A percentile compares a stretch with the other conserved stretches of the same genome.
These are phyloP conservation scores for Erysimum cheiri DNA, from an alignment of 441 rosid genomes.

Conservation along the genomic window DNA sequence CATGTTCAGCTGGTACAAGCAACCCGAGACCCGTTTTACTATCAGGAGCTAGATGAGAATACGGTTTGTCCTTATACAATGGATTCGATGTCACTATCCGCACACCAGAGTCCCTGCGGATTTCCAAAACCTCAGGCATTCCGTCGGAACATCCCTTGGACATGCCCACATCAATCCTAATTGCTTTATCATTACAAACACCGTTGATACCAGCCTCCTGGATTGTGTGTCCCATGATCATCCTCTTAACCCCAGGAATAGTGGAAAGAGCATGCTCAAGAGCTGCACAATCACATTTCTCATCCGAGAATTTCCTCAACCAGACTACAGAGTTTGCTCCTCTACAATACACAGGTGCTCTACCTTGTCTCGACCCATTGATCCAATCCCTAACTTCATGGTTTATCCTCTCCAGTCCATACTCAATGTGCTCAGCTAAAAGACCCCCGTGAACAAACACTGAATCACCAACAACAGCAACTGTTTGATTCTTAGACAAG, in stretches of 20 bases:
- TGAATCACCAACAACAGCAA: conserved; percentile 81
- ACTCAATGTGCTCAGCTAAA: conserved; percentile 62
- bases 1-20: conserved; percentile 48
- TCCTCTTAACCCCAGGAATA: conserved; percentile 87
- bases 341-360: conserved; percentile 56
- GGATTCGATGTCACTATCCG: conserved; percentile 65
- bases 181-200: conserved; percentile 65
- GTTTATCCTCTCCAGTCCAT: conserved; percentile 81
- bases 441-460: conserved; percentile 89
- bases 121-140: conserved; percentile 93
- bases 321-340: conserved; percentile 81
- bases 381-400: conserved; percentile 82
- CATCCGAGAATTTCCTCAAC: conserved; percentile 83
- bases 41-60: conserved; percentile 44
- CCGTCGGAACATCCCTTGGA: conserved; percentile 77
- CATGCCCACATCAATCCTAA: conserved; percentile 94
- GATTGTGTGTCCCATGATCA: conserved; percentile 96
- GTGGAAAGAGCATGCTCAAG: conserved; percentile 82
- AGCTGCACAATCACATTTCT: conserved; percentile 78
- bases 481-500: conserved; percentile 65
- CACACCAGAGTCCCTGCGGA: conserved; percentile 55
- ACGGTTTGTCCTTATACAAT: conserved; percentile 48
- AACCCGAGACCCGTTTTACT: conserved; percentile 57
- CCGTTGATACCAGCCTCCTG: conserved; percentile 73
- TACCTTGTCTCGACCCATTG: conserved; percentile 51